Conservation (phyloP, 257 asterid genomes). For the Eustoma russellianum region DNA sequence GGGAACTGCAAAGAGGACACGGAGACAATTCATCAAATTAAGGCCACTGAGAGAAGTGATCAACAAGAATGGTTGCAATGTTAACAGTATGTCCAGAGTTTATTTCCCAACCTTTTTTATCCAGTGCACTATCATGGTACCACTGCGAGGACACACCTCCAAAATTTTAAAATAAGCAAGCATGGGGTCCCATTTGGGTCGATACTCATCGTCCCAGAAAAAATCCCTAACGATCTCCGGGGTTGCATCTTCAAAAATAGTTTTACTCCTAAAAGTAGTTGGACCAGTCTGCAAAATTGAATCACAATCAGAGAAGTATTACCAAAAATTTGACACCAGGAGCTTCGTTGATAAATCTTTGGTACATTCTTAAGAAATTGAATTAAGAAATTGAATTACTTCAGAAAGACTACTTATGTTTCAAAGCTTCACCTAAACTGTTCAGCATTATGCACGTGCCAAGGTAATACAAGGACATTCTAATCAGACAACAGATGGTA, state of each 20-base stretch:
- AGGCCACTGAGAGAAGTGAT: constrained; percentile 8
- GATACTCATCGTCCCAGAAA: constrained; percentile 95
- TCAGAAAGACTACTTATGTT: too few relatives aligned
- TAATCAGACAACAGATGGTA: too few relatives aligned
- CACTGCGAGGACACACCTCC: constrained; percentile 57
- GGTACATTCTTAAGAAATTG: too few relatives aligned
- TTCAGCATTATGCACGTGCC: too few relatives aligned
- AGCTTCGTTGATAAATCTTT: too few relatives aligned
- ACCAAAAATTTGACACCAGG: too few relatives aligned
- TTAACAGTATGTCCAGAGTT: neutral
- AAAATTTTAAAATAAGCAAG: constrained; percentile 57
- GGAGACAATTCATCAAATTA: constrained; percentile 4
- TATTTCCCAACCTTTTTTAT: constrained; percentile 61
- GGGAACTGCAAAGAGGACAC: constrained; percentile 58
- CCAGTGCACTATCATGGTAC: constrained; percentile 78
- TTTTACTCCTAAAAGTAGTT: constrained; percentile 56
- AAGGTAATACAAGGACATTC: too few relatives aligned
- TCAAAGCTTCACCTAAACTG: too few relatives aligned
- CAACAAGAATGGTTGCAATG: constrained; percentile 1
- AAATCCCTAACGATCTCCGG: constrained; percentile 82
- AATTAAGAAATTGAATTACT: too few relatives aligned
- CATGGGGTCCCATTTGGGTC: constrained; percentile 91
- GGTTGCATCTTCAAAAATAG: constrained; percentile 83
- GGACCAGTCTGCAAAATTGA: constrained; percentile 55
- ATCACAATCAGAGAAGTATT: constrained; percentile 2